A percentile compares a stretch with the other conserved stretches of the same genome.
These are phyloP conservation scores for Penicillium sp. DNA, from an alignment of 2,329 filamentous ascomycete genomes.

Conservation along the genomic window DNA sequence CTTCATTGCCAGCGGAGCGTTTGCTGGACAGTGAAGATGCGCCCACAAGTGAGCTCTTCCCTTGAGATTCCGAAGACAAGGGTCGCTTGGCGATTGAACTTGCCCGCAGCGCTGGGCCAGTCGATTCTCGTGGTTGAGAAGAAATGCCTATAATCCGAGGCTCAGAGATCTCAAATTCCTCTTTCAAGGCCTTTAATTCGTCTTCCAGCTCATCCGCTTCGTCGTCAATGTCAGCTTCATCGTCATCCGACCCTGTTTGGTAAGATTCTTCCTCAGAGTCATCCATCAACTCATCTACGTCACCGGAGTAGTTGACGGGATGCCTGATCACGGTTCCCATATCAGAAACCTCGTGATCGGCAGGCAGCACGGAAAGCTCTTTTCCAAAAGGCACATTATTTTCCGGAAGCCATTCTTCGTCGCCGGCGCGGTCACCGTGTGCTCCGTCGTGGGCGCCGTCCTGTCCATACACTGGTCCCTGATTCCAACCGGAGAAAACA, in stretches of 20 bases:
- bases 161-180: slow-evolving; percentile 33
- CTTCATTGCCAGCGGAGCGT: slow-evolving; percentile 13
- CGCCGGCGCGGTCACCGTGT: slow-evolving; percentile 23
- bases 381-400: slow-evolving; percentile 23
- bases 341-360: slow-evolving; percentile 25
- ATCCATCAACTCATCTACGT: slow-evolving; percentile 28
- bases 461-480: slow-evolving; percentile 10
- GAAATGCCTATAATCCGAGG: slow-evolving; percentile 17
- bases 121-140: slow-evolving; percentile 7
- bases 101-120: slow-evolving; percentile 12
- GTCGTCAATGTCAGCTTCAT: slow-evolving; percentile 24
- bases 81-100: slow-evolving; percentile 15
- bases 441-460: slow-evolving; percentile 1
- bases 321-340: slow-evolving; percentile 36
- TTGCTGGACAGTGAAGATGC: slow-evolving; percentile 19
- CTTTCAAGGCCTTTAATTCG: slow-evolving; percentile 42
- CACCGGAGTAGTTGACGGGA: slow-evolving; percentile 22
- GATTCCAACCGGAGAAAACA: slow-evolving; percentile 25
- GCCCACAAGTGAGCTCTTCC: slow-evolving; percentile 12
- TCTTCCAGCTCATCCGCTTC: slow-evolving; percentile 38
- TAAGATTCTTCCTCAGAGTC: slow-evolving; percentile 29
- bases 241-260: slow-evolving; percentile 28
- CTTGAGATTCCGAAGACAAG: slow-evolving; percentile 12
- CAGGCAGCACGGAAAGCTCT: slow-evolving; percentile 20
- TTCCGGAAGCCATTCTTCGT: slow-evolving; percentile 26